These are phyloP conservation scores for Solanum hybrid DNA, from an alignment of 305 asterid genomes.

Conservation along the genomic window DNA sequence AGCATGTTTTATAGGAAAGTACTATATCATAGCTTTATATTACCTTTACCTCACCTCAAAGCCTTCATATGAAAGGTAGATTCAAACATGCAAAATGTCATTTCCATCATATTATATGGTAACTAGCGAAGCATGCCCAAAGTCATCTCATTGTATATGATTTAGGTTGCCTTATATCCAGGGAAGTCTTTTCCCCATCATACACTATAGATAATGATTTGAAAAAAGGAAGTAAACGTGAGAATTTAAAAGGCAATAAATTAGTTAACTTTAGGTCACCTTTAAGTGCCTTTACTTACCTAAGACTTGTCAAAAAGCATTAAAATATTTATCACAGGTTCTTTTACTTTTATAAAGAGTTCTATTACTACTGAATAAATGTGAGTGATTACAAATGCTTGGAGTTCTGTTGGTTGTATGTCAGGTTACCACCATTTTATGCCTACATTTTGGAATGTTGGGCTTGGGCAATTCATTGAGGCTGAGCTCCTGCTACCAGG, in stretches of 20 bases:
- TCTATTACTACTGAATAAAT: background rate
- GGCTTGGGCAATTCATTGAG: conserved; percentile 63
- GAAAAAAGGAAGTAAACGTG: background rate
- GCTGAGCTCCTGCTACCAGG: conserved; percentile 41
- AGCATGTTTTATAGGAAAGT: background rate
- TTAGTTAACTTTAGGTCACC: too few relatives aligned
- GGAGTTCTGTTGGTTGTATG: conserved; percentile 71
- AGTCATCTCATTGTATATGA: background rate
- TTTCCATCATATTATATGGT: background rate
- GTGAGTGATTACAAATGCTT: conserved; percentile 4
- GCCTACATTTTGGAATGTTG: conserved; percentile 83
- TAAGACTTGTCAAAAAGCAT: background rate
- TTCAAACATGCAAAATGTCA: background rate
- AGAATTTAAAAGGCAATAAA: background rate
- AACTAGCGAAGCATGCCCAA: background rate
- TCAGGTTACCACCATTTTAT: conserved; percentile 76
- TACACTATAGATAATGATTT: background rate
- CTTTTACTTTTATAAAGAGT: background rate
- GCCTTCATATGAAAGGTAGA: background rate
- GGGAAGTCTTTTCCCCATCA: background rate
- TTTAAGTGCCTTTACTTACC: too few relatives aligned
- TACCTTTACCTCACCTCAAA: background rate
- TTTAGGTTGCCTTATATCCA: background rate
- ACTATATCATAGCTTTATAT: background rate
- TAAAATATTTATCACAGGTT: background rate